Conservation (phyloP, 768 basidiomycete species). For the Chalciporus pseudorubinellus region DNA sequence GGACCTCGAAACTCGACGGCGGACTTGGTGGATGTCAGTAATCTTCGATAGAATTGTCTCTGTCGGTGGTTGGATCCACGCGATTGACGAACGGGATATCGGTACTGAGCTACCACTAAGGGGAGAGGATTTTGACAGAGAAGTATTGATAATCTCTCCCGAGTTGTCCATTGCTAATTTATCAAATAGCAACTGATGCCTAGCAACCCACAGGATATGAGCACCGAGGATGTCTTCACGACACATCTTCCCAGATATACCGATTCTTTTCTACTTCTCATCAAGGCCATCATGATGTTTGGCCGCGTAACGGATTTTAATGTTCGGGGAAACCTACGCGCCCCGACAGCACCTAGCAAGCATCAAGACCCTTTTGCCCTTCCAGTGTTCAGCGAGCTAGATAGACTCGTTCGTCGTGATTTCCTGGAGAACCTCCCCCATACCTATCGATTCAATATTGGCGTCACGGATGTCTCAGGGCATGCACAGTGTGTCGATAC, state of each 20-base stretch:
- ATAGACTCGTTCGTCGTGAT: slow-evolving; percentile 60
- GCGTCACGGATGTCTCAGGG: slow-evolving; percentile 57
- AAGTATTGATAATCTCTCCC: slow-evolving; percentile 43
- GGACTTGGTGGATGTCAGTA: slow-evolving; percentile 92
- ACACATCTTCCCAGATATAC: slow-evolving; percentile 75
- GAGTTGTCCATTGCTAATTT: slow-evolving; percentile 12
- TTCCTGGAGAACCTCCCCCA: slow-evolving; percentile 74
- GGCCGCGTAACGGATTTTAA: slow-evolving; percentile 84
- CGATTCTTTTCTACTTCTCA: slow-evolving; percentile 76
- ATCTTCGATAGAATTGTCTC: slow-evolving; percentile 81
- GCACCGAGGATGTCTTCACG: slow-evolving; percentile 60
- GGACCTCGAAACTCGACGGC: slow-evolving; percentile 74
- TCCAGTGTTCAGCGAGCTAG: slow-evolving; percentile 67
- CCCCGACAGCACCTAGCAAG: slow-evolving; percentile 63
- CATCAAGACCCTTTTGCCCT: slow-evolving; percentile 69
- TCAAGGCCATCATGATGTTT: slow-evolving; percentile 83
- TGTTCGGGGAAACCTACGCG: slow-evolving; percentile 69
- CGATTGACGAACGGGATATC: slow-evolving; percentile 78
- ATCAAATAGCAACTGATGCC: slow-evolving; percentile 51
- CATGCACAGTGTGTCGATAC: slow-evolving; percentile 64
- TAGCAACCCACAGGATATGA: slow-evolving; percentile 75
- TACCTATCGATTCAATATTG: slow-evolving; percentile 59
- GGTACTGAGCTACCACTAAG: slow-evolving; percentile 82
- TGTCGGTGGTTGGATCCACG: slow-evolving; percentile 84
- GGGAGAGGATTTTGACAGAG: slow-evolving; percentile 70